Conservation (phyloP, 441 rosid genomes). For the Eugenia klotzschiana region DNA sequence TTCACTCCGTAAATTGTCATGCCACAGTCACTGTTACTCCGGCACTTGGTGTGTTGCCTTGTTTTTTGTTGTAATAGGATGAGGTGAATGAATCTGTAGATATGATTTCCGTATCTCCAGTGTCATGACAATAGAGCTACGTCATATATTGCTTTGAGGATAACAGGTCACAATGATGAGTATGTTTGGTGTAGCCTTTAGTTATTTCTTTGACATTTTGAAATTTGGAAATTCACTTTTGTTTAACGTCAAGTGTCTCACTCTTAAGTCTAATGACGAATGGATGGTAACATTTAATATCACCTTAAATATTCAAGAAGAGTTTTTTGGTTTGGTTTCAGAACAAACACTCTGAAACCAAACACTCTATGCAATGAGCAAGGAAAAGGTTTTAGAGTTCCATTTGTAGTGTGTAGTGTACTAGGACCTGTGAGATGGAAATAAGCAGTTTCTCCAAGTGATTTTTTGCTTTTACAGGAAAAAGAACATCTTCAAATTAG, state of each 20-base stretch:
- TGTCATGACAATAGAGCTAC: background rate
- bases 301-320: background rate
- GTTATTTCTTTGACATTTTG: background rate
- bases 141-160: background rate
- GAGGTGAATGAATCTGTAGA: background rate
- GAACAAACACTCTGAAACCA: background rate
- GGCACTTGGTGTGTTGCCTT: background rate
- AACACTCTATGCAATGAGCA: background rate
- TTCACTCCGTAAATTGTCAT: background rate
- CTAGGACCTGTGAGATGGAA: background rate
- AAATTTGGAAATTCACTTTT: background rate
- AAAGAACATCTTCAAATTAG: conserved; percentile 96
- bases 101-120: background rate
- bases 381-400: background rate
- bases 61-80: background rate
- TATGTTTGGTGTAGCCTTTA: background rate
- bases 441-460: background rate
- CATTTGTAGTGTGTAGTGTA: background rate
- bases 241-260: background rate
- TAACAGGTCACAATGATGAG: background rate
- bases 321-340: background rate
- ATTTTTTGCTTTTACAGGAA: conserved; percentile 43
- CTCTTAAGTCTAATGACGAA: background rate
- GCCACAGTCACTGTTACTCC: background rate
- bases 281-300: background rate